phyloP scores from a whole-genome alignment of 1,284 basidiomycete species.

The Heterobasidion occidentale region DNA sequence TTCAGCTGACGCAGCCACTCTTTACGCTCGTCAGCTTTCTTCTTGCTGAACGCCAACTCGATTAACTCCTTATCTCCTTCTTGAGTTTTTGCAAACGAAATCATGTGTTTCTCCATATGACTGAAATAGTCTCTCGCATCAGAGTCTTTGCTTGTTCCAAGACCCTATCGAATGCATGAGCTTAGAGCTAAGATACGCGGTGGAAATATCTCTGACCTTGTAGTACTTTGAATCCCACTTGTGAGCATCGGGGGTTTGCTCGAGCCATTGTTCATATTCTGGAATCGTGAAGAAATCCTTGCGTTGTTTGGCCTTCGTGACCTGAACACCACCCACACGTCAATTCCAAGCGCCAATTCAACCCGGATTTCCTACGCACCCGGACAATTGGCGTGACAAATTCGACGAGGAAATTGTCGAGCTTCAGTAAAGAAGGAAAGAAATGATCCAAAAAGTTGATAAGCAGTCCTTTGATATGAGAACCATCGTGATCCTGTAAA shows the following conservation, averaged over 20 bases:
- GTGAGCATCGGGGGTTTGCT: slow-evolving; percentile 69
- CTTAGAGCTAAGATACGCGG: not conserved
- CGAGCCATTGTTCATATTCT: slow-evolving; percentile 93
- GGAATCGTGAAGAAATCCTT: slow-evolving; percentile 97
- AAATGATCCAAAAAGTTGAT: slow-evolving; percentile 99
- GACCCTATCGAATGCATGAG: slow-evolving; percentile 52
- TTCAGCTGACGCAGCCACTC: slow-evolving; percentile 96
- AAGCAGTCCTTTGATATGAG: slow-evolving; percentile 97
- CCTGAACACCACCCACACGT: slow-evolving; percentile 28
- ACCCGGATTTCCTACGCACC: slow-evolving; percentile 35
- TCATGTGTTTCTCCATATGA: slow-evolving; percentile 89
- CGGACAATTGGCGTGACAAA: slow-evolving; percentile 99
- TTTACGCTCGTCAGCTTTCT: slow-evolving; percentile 98
- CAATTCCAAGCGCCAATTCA: not conserved
- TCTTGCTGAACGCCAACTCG: slow-evolving; percentile 99
- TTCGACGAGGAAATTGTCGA: slow-evolving; percentile 93
- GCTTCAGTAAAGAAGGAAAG: slow-evolving; percentile 89
- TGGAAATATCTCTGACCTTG: slow-evolving; percentile 62
- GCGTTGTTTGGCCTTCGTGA: slow-evolving; percentile 75
- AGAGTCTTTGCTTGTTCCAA: slow-evolving; percentile 86
- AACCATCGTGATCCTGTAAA: slow-evolving; percentile 94
- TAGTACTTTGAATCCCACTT: slow-evolving; percentile 95
- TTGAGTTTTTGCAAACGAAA: slow-evolving; percentile 81
- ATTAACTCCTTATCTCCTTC: slow-evolving; percentile 86
- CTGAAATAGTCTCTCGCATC: slow-evolving; percentile 95